A percentile compares a stretch with the other conserved stretches of the same genome.
phyloP scores from a whole-genome alignment of 805 yeast species.

The Cyberlindnera amylophila region DNA sequence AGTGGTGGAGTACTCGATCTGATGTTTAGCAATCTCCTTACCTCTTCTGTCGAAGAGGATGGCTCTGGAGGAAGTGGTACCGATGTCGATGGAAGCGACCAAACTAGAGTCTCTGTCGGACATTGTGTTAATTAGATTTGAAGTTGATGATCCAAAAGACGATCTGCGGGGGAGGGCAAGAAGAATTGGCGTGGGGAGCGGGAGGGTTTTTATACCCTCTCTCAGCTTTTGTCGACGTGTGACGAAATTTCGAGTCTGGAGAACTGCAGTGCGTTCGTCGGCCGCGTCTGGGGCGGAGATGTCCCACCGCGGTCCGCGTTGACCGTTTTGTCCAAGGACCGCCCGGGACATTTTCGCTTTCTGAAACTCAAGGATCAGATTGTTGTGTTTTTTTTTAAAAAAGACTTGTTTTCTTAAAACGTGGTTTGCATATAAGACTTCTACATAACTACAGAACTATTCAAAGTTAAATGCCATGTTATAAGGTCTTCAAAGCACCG shows the following conservation, averaged over 20 bases:
- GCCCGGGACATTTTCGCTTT: not conserved
- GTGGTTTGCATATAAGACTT: too few species aligned
- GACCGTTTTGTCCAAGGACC: too few species aligned
- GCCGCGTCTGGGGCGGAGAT: not conserved
- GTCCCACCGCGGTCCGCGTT: not conserved
- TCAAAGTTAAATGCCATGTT: too few species aligned
- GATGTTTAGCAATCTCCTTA: constrained; percentile 79
- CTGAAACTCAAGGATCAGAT: too few species aligned
- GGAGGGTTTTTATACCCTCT: constrained; percentile 3
- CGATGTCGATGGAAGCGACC: constrained; percentile 78
- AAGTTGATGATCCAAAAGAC: not conserved
- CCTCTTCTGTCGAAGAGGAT: constrained; percentile 75
- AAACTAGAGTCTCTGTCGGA: constrained; percentile 26
- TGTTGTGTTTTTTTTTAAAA: too few species aligned
- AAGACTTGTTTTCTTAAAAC: too few species aligned
- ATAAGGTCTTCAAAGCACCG: too few species aligned
- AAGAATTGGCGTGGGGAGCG: not conserved
- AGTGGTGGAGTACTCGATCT: constrained; percentile 80
- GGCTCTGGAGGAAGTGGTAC: constrained; percentile 89
- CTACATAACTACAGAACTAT: too few species aligned
- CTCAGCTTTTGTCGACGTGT: not conserved
- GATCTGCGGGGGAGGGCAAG: not conserved
- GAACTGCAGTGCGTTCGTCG: not conserved
- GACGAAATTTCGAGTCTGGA: not conserved
- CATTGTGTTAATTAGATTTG: constrained; percentile 20